A percentile compares a stretch with the other conserved stretches of the same genome.
Evolutionary conservation across 371 early-diverging fungal species (phyloP).

Genomic region (Syncephalastrum sp.): DNA sequence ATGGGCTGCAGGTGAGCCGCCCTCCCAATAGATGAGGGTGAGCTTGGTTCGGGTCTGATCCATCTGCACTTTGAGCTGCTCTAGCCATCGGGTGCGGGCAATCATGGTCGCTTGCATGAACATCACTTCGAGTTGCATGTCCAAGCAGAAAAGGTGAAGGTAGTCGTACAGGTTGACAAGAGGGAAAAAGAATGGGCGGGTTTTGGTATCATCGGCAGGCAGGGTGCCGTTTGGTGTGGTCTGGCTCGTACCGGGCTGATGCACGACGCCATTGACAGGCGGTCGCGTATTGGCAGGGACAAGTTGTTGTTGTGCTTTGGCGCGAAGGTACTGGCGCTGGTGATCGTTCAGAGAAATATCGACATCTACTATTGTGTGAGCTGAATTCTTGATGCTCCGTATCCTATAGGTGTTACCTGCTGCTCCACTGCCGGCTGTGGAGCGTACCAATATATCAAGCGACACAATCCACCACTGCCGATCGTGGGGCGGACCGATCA

Average conservation of each 20-base stretch:
- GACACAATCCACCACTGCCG: constrained; percentile 62
- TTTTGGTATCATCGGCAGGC: neutral
- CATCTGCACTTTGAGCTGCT: constrained; percentile 65
- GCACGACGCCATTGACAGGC: neutral
- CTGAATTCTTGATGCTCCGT: too few relatives aligned
- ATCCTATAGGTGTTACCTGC: constrained; percentile 18
- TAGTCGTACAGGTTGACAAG: constrained; percentile 69
- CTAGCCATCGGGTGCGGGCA: constrained; percentile 65
- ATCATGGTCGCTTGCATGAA: constrained; percentile 61
- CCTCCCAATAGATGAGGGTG: constrained; percentile 63
- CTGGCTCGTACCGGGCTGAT: neutral
- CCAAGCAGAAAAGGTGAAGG: constrained; percentile 64
- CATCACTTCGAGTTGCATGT: constrained; percentile 65
- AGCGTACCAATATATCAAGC: constrained; percentile 49
- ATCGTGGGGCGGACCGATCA: constrained; percentile 54
- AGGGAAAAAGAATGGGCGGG: constrained; percentile 34
- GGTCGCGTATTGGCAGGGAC: constrained; percentile 26
- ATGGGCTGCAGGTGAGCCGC: constrained; percentile 39
- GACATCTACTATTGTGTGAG: constrained; percentile 35
- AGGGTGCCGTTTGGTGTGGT: neutral
- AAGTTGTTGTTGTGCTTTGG: constrained; percentile 53
- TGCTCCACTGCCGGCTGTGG: constrained; percentile 32
- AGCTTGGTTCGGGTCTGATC: constrained; percentile 51
- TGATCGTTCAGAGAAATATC: constrained; percentile 51
- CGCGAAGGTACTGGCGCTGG: constrained; percentile 49